A percentile compares a stretch with the other conserved stretches of the same genome.
Evolutionary conservation across 345 rosid genomes (phyloP).

Genomic region (Euclidium syriacum): DNA sequence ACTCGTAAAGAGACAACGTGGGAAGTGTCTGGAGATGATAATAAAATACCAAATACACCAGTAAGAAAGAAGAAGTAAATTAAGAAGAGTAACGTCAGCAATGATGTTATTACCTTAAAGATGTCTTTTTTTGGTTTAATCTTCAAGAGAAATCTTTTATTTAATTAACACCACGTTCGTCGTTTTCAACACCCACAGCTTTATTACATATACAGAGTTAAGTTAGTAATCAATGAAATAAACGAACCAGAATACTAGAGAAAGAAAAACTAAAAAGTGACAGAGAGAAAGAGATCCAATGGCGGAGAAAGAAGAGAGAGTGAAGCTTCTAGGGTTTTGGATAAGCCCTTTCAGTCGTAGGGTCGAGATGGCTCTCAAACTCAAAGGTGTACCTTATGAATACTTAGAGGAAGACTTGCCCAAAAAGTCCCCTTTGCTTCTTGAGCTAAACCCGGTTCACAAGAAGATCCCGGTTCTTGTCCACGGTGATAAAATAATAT

Average conservation of each 20-base stretch:
- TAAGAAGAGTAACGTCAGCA: too few relatives aligned
- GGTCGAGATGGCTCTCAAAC: constrained; percentile 26
- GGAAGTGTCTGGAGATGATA: too few relatives aligned
- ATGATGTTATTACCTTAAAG: too few relatives aligned
- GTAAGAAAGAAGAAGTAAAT: too few relatives aligned
- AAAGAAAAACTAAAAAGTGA: background rate
- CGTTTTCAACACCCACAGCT: too few relatives aligned
- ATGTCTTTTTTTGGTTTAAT: too few relatives aligned
- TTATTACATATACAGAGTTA: too few relatives aligned
- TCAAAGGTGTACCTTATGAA: constrained; percentile 33
- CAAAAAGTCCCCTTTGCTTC: constrained; percentile 27
- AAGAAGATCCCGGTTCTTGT: constrained; percentile 35
- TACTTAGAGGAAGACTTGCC: constrained; percentile 33
- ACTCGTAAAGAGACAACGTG: too few relatives aligned
- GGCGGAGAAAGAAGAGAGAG: constrained; percentile 22
- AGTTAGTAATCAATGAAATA: background rate
- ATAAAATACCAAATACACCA: too few relatives aligned
- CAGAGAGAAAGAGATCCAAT: background rate
- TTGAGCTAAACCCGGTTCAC: constrained; percentile 30
- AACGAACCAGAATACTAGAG: background rate
- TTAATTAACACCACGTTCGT: too few relatives aligned
- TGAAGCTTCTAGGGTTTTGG: constrained; percentile 35
- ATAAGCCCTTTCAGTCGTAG: constrained; percentile 26
- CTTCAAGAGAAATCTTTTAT: too few relatives aligned
- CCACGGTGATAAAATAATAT: constrained; percentile 27